These are phyloP conservation scores for Trematosphaeria pertusa DNA, from an alignment of 2,329 filamentous ascomycete genomes.

Conservation along the genomic window DNA sequence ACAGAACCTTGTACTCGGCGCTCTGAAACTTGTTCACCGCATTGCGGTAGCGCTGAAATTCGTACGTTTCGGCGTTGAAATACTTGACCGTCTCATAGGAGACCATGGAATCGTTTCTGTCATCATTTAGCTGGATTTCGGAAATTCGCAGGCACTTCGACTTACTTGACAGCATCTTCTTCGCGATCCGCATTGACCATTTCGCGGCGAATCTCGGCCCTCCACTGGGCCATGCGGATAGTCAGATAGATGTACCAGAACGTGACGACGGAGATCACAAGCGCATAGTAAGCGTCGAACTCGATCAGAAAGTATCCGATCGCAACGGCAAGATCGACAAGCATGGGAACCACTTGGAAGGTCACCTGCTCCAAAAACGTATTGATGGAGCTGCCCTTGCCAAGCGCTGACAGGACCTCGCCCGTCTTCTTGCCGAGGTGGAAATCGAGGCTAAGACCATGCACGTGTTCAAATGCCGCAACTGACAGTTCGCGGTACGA, in stretches of 20 bases:
- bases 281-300: slow-evolving; percentile 89
- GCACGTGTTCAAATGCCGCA: slow-evolving; percentile 96
- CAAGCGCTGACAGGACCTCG: slow-evolving; percentile 92
- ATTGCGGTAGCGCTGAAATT: slow-evolving; percentile 64
- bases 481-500: slow-evolving; percentile 94
- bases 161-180: slow-evolving; percentile 90
- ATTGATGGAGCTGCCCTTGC: slow-evolving; percentile 96
- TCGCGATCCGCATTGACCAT: slow-evolving; percentile 96
- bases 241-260: slow-evolving; percentile 98
- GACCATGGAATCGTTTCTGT: slow-evolving; percentile 90
- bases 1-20: slow-evolving; percentile 63
- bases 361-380: slow-evolving; percentile 96
- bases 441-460: slow-evolving; percentile 93
- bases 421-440: slow-evolving; percentile 96
- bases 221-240: slow-evolving; percentile 92
- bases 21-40: slow-evolving; percentile 65
- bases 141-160: slow-evolving; percentile 11
- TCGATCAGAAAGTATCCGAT: slow-evolving; percentile 78
- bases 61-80: slow-evolving; percentile 67
- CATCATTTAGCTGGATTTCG: slow-evolving; percentile 26
- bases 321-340: slow-evolving; percentile 86
- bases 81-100: slow-evolving; percentile 87
- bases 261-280: slow-evolving; percentile 87
- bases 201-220: slow-evolving; percentile 86
- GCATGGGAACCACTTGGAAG: slow-evolving; percentile 94